Percentiles rank a stretch among this genome's conserved stretches.
Conservation (phyloP, 345 rosid genomes). For the Angophora floribunda region DNA sequence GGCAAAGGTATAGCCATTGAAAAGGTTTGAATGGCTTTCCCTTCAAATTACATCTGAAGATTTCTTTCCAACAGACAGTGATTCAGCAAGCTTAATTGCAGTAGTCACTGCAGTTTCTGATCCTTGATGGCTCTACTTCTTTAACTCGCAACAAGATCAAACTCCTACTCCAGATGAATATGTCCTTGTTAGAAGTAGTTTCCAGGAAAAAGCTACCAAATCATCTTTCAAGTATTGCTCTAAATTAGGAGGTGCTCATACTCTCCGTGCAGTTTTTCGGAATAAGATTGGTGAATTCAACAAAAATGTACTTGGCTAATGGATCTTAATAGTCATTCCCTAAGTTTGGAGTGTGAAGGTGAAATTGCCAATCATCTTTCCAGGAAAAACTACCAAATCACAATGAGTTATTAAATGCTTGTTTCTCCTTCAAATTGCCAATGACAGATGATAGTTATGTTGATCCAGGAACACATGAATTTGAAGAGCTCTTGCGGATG, state of each 20-base stretch:
- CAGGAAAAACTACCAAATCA: neutral
- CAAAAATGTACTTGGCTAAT: neutral
- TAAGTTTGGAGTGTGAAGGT: neutral
- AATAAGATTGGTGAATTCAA: neutral
- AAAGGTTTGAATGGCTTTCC: neutral
- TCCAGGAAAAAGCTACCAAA: neutral
- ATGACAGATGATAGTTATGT: neutral
- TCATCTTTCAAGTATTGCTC: neutral
- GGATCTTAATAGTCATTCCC: neutral
- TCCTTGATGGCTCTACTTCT: neutral
- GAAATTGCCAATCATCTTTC: neutral
- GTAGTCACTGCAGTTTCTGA: neutral
- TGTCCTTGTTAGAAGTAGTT: neutral
- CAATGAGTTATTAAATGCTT: neutral
- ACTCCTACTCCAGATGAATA: neutral
- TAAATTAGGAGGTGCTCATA: neutral
- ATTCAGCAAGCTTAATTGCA: neutral
- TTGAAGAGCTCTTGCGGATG: neutral
- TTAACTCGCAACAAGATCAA: neutral
- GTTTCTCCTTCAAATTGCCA: neutral
- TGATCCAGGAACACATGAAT: neutral
- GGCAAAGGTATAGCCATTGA: neutral
- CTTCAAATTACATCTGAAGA: neutral
- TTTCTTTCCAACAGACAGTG: neutral
- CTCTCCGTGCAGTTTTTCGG: neutral